Evolutionary conservation across 1,284 basidiomycete genomes (phyloP), one percentile per base, ranked within the genome.

Genomic region (Trametes polyzona): DNA sequence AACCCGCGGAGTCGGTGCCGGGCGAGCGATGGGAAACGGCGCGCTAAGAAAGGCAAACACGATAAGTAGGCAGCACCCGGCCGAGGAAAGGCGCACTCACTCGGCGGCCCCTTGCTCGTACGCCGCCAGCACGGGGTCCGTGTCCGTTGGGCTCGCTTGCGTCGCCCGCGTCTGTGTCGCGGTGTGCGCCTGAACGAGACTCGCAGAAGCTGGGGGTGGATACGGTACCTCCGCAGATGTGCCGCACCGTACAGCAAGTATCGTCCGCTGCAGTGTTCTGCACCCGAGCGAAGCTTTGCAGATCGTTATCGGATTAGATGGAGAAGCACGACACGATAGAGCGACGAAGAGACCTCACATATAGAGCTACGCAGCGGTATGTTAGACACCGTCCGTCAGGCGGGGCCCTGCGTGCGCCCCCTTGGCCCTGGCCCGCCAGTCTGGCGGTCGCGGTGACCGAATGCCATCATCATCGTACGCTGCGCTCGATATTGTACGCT

Each of bases 241-340:
- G n/a, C n/a, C n/a, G n/a, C n/a, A n/a, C n/a, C n/a, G n/a, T n/a
- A n/a, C n/a, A n/a, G n/a, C n/a, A n/a, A n/a, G n/a, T n/a, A n/a
- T 19, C 43, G 43, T 41, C 10, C 37, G 9, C 37, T 9, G n/a
- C 21, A 11, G 33, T n/a, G 7, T 27, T n/a, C n/a, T n/a, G n/a
- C n/a, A 5, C 26, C 16, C 11, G 10, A 19, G 33, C 32, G 48
- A 42, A 40, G 39, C 17, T 19, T 16, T 16, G 30, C 21, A 33
- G 30, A 48, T 47, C 17, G 53, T 17, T 42, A 55, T 55, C 53
- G 19, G 46, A 55, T 55, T 26, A 48, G 53, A 48, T 48, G 21
- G 53, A 48, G 53, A 48, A 55, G 53, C 46, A 19, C 30, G 53
- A 17, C 37, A 40, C 40, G 53, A 48, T 53, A 53, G 52, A 54